Evolutionary conservation across 305 asterid species (phyloP).

Genomic region (Fraxinus albicans): DNA sequence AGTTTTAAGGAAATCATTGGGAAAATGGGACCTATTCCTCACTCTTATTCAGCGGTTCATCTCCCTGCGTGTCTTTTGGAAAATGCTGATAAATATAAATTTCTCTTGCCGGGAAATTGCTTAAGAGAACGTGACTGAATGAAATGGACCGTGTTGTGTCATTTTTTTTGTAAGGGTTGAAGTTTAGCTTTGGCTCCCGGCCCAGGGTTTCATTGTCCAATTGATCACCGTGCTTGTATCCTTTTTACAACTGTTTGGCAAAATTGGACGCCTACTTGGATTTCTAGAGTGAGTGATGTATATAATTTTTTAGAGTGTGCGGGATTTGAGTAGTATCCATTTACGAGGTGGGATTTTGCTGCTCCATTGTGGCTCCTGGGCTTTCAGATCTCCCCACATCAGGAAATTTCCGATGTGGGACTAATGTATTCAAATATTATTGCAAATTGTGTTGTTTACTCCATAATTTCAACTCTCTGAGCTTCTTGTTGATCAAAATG

Average conservation of each 20-base stretch:
- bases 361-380: background rate
- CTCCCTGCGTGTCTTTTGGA: conserved; percentile 20
- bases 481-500: background rate
- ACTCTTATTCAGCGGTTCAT: conserved; percentile 18
- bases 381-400: background rate
- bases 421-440: background rate
- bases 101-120: conserved; percentile 26
- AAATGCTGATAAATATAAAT: conserved; percentile 12
- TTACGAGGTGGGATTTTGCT: background rate
- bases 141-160: background rate
- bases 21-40: conserved; percentile 21
- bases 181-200: background rate
- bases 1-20: conserved; percentile 21
- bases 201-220: background rate
- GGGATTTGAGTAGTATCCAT: background rate
- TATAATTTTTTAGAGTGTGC: background rate
- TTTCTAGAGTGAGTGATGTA: background rate
- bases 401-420: background rate
- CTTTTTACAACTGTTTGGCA: background rate
- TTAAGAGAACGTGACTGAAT: conserved; percentile 12
- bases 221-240: background rate
- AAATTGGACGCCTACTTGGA: background rate
- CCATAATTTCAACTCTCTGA: background rate
- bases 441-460: background rate
- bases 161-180: background rate